A percentile compares a stretch with the other conserved stretches of the same genome.
phyloP scores from a whole-genome alignment of 306 rosid species.

The Trifolium subterraneum region DNA sequence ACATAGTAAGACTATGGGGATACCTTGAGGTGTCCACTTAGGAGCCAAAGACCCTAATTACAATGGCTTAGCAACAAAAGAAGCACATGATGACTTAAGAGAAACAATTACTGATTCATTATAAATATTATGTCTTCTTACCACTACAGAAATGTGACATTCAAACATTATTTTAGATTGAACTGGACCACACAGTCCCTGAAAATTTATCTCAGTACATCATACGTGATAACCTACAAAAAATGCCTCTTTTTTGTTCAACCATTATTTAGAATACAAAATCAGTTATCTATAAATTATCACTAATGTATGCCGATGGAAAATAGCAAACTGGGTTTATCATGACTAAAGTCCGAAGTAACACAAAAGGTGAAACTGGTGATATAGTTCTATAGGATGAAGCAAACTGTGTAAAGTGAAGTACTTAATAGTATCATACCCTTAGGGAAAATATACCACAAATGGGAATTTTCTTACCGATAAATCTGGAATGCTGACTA shows the following conservation, averaged over 20 bases:
- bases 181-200: conserved; percentile 12
- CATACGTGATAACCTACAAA: conserved; percentile 37
- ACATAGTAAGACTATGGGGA: background rate
- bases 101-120: background rate
- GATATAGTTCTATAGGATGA: conserved; percentile 33
- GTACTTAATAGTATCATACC: conserved; percentile 43
- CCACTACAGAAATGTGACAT: conserved; percentile 24
- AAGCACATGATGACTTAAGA: too few species aligned
- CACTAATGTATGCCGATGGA: conserved; percentile 33
- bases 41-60: background rate
- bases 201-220: conserved; percentile 28
- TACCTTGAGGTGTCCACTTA: background rate
- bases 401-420: conserved; percentile 53
- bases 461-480: conserved; percentile 71
- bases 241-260: conserved; percentile 28
- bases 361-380: conserved; percentile 32
- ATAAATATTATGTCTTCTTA: conserved; percentile 32
- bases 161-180: conserved; percentile 16
- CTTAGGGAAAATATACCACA: conserved; percentile 53
- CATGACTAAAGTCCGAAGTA: conserved; percentile 38
- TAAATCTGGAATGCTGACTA: conserved; percentile 76
- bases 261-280: conserved; percentile 26
- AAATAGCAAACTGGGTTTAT: conserved; percentile 34
- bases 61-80: background rate
- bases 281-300: conserved; percentile 29